phyloP scores from a whole-genome alignment of 2,329 filamentous ascomycete species.

The Diplodia seriata region DNA sequence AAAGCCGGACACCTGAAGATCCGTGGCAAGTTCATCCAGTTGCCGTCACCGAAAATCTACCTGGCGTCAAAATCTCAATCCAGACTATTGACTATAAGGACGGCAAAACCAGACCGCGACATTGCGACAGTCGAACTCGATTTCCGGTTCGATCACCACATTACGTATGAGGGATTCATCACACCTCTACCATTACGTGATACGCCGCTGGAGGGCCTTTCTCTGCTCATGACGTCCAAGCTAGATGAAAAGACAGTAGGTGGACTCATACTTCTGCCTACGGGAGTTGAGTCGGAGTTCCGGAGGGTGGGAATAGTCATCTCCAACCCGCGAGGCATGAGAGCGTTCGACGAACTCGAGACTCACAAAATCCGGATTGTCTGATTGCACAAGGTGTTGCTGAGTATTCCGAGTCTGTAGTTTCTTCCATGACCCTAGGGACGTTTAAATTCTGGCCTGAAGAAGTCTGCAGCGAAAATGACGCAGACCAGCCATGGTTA shows the following conservation, averaged over 20 bases:
- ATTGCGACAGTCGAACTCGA: neutral
- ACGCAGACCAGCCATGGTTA: neutral
- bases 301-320: neutral
- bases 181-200: neutral
- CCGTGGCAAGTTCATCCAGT: neutral
- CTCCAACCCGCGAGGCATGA: neutral
- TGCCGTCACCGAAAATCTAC: neutral
- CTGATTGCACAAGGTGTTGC: neutral
- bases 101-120: neutral
- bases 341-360: neutral
- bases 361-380: neutral
- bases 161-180: neutral
- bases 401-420: neutral
- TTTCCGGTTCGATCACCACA: neutral
- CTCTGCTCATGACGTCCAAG: neutral
- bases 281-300: neutral
- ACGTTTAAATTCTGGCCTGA: neutral
- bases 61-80: neutral
- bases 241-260: neutral
- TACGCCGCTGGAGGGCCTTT: neutral
- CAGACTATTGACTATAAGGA: neutral
- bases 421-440: neutral
- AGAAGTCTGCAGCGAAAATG: neutral
- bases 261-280: conserved; percentile 1
- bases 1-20: neutral